These are phyloP conservation scores for Boletus subcaerulescens DNA, from an alignment of 768 basidiomycete species.

Conservation along the genomic window DNA sequence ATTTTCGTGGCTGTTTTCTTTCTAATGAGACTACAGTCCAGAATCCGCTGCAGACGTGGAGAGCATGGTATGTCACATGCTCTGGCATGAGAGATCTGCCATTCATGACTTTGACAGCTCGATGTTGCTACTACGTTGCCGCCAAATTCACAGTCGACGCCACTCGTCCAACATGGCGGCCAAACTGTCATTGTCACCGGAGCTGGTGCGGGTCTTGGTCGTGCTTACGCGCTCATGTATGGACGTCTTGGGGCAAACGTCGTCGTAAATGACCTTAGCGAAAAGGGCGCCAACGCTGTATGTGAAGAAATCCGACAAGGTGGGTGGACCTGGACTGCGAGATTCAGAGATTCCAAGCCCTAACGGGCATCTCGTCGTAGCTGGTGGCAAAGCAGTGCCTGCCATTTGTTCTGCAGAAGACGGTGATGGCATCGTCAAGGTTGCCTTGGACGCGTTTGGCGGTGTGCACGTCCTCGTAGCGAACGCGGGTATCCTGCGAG, in stretches of 20 bases:
- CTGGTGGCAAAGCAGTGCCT: slow-evolving; percentile 84
- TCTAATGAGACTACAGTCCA: slow-evolving; percentile 48
- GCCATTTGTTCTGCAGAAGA: slow-evolving; percentile 89
- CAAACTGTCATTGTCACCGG: slow-evolving; percentile 95
- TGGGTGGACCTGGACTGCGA: slow-evolving; percentile 28
- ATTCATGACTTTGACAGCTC: slow-evolving; percentile 41
- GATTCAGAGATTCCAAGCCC: neutral
- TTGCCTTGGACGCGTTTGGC: slow-evolving; percentile 84
- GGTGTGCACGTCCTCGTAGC: slow-evolving; percentile 83
- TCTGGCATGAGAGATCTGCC: neutral
- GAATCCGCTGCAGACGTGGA: slow-evolving; percentile 61
- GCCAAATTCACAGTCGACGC: slow-evolving; percentile 64
- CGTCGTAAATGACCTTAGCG: slow-evolving; percentile 92
- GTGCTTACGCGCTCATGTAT: slow-evolving; percentile 90
- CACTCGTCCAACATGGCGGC: slow-evolving; percentile 76
- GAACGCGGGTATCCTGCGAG: slow-evolving; percentile 92
- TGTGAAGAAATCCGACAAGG: slow-evolving; percentile 85
- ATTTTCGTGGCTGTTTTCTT: neutral
- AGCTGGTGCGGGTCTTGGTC: slow-evolving; percentile 91
- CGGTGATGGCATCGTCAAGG: slow-evolving; percentile 84
- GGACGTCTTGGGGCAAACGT: slow-evolving; percentile 93
- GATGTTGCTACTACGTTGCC: slow-evolving; percentile 61
- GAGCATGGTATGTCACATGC: slow-evolving; percentile 39
- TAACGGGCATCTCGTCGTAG: slow-evolving; percentile 35
- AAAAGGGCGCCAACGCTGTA: slow-evolving; percentile 78